These are phyloP conservation scores for Nothophytophthora sp. DNA, from an alignment of 352 stramenopile species.

Conservation along the genomic window DNA sequence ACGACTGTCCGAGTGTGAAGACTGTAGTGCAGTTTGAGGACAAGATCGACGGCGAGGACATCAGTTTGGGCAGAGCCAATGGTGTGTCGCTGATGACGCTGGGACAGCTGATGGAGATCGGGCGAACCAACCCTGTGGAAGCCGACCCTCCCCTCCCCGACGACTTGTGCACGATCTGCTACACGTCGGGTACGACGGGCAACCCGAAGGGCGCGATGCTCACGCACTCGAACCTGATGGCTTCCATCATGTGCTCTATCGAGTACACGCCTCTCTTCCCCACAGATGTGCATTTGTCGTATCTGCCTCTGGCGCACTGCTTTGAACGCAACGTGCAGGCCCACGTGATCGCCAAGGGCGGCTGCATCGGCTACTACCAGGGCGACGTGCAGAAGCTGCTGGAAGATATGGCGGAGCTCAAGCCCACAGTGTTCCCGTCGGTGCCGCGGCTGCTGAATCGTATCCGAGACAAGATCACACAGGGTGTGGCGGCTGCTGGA, in stretches of 20 bases:
- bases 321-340: conserved; percentile 86
- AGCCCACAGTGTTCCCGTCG: conserved; percentile 90
- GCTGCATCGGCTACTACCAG: conserved; percentile 92
- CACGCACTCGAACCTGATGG: conserved; percentile 47
- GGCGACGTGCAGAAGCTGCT: conserved; percentile 89
- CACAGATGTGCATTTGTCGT: conserved; percentile 84
- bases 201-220: conserved; percentile 54
- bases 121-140: conserved; percentile 42
- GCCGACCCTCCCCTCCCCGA: conserved; percentile 37
- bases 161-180: conserved; percentile 60
- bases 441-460: conserved; percentile 96
- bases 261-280: conserved; percentile 25
- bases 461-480: conserved; percentile 94
- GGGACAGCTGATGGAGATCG: conserved; percentile 37
- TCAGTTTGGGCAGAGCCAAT: conserved; percentile 32
- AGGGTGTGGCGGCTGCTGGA: conserved; percentile 65
- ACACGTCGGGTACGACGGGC: conserved; percentile 54
- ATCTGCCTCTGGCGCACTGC: conserved; percentile 94
- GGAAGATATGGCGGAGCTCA: conserved; percentile 90
- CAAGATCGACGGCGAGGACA: conserved; percentile 44
- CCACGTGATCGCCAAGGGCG: conserved; percentile 63
- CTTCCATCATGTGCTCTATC: conserved; percentile 28
- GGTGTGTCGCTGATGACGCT: conserved; percentile 52
- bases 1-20: conserved; percentile 53
- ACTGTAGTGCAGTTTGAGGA: conserved; percentile 65